Percentiles rank a stretch among this genome's conserved stretches.
Evolutionary conservation across 2,329 filamentous ascomycete species (phyloP).

Genomic region (Juglanconis oblonga): DNA sequence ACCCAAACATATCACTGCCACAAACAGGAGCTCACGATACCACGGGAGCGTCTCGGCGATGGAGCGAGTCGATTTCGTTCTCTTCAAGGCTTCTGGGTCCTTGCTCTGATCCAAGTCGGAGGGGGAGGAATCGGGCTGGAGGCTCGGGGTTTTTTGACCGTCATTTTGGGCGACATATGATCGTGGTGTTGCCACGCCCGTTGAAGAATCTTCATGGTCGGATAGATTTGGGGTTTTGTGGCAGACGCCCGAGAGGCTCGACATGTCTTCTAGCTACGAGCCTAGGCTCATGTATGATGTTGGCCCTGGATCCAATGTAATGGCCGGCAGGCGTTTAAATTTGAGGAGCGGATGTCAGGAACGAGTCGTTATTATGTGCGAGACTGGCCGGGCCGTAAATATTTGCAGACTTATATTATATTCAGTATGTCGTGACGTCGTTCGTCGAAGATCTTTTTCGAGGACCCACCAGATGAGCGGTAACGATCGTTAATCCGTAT

Average conservation of each 20-base stretch:
- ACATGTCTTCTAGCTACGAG: too few relatives aligned
- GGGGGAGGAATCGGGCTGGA: background rate
- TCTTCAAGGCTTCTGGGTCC: conserved; percentile 4
- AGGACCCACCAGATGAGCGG: background rate
- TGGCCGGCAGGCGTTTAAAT: too few relatives aligned
- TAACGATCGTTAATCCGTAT: background rate
- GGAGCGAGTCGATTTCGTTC: conserved; percentile 5
- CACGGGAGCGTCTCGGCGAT: conserved; percentile 15
- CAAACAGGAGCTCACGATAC: conserved; percentile 16
- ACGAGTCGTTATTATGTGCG: background rate
- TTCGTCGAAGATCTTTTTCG: background rate
- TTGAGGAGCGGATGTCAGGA: too few relatives aligned
- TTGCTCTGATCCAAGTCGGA: background rate
- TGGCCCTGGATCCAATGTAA: too few relatives aligned
- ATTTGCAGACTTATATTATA: background rate
- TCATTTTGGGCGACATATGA: background rate
- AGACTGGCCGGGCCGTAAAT: background rate
- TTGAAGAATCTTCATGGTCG: background rate
- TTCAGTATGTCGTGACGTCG: background rate
- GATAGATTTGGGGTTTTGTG: background rate
- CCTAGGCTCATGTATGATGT: too few relatives aligned
- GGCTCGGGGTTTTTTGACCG: background rate
- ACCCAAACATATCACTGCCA: conserved; percentile 11
- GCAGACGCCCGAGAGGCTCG: background rate
- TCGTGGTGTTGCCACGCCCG: background rate